A percentile compares a stretch with the other conserved stretches of the same genome.
Conservation (phyloP, 2,329 filamentous ascomycete genomes). For the Ceratocystis papillata region DNA sequence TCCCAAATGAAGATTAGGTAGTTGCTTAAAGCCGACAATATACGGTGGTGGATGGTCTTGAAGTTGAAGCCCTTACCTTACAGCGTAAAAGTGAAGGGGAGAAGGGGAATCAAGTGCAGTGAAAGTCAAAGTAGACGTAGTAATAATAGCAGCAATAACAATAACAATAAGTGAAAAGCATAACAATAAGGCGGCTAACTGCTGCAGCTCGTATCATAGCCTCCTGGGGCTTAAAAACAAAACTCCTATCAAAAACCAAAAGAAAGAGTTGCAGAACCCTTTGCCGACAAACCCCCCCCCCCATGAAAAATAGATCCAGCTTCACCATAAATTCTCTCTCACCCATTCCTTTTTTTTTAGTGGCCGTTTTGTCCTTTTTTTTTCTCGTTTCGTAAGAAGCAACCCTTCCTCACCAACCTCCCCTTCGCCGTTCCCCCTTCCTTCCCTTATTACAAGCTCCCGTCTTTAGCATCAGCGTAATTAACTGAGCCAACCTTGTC, state of each 20-base stretch:
- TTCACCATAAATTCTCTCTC: not conserved
- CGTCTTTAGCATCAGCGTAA: slow-evolving; percentile 23
- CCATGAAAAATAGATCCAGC: not conserved
- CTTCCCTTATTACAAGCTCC: slow-evolving; percentile 10
- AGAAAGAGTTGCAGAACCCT: not conserved
- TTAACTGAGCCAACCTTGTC: slow-evolving; percentile 28
- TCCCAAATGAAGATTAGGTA: too few relatives aligned
- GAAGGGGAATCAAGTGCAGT: not conserved
- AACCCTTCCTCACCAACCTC: not conserved
- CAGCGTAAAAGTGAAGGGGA: too few relatives aligned
- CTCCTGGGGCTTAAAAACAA: not conserved
- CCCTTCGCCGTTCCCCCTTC: not conserved
- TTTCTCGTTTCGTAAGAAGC: not conserved
- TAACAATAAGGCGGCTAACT: not conserved
- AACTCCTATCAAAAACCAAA: slow-evolving; percentile 1
- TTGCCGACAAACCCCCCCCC: not conserved
- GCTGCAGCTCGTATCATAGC: not conserved
- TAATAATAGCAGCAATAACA: not conserved
- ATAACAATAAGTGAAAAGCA: not conserved
- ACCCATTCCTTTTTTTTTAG: not conserved
- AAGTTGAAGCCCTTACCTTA: too few relatives aligned
- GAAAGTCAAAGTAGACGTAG: not conserved
- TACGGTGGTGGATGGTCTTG: too few relatives aligned
- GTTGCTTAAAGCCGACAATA: too few relatives aligned
- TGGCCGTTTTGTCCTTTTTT: not conserved